These are phyloP conservation scores for Favolaschia claudopus DNA, from an alignment of 768 basidiomycete species.

Conservation along the genomic window DNA sequence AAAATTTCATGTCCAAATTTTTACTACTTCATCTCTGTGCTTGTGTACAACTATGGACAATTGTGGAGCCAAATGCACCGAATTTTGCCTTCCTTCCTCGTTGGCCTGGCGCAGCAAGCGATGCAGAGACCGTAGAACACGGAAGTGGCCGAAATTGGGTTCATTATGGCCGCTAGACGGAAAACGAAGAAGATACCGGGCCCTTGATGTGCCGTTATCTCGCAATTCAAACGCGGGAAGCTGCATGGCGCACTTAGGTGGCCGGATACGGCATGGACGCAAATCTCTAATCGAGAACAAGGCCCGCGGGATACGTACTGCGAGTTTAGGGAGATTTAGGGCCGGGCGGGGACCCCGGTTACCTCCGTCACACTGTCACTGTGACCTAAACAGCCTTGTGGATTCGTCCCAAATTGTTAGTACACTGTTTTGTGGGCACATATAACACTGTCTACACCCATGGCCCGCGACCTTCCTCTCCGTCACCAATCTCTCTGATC, in stretches of 20 bases:
- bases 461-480: conserved; percentile 1
- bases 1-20: too few relatives aligned
- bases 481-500: conserved; percentile 14
- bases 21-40: neutral
- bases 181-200: neutral
- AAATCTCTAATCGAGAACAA: conserved; percentile 12
- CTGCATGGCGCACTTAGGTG: conserved; percentile 1
- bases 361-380: neutral
- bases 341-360: neutral
- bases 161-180: neutral
- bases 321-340: too few relatives aligned
- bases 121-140: neutral
- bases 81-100: neutral
- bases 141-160: neutral
- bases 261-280: too few relatives aligned
- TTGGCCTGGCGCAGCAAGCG: neutral
- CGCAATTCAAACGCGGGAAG: conserved; percentile 4
- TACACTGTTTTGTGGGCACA: conserved; percentile 23
- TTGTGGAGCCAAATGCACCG: neutral
- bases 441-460: conserved; percentile 21
- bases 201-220: too few relatives aligned
- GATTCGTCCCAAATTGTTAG: conserved; percentile 7
- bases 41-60: neutral
- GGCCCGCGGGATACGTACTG: too few relatives aligned
- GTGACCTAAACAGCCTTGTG: neutral